Conservation (phyloP, 306 rosid genomes). For the Rosa rugosa region DNA sequence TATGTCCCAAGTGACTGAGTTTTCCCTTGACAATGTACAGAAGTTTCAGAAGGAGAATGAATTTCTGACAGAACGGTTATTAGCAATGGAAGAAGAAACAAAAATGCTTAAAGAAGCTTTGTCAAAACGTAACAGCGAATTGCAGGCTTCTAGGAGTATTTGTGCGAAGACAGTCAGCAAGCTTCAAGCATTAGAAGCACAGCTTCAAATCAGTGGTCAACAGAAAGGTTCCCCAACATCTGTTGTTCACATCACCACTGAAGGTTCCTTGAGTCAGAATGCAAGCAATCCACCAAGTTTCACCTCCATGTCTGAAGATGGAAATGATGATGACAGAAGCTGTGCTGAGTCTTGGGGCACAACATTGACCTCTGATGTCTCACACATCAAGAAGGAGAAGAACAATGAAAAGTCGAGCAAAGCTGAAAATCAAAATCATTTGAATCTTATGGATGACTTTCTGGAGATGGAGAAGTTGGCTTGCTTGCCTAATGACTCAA, state of each 20-base stretch:
- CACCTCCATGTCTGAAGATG: constrained; percentile 92
- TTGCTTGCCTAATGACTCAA: constrained; percentile 64
- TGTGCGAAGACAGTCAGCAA: constrained; percentile 81
- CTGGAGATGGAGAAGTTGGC: constrained; percentile 98
- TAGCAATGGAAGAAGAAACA: constrained; percentile 89
- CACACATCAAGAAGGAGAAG: constrained; percentile 61
- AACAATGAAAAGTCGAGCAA: constrained; percentile 52
- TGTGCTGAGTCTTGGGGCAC: constrained; percentile 79
- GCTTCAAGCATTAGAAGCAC: constrained; percentile 78
- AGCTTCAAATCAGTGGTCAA: constrained; percentile 55
- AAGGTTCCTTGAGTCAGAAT: constrained; percentile 63
- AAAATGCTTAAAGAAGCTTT: constrained; percentile 97
- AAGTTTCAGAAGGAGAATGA: constrained; percentile 93
- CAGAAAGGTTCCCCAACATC: constrained; percentile 77
- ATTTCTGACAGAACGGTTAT: constrained; percentile 84
- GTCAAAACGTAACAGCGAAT: constrained; percentile 94
- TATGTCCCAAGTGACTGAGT: constrained; percentile 56
- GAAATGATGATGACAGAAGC: constrained; percentile 75
- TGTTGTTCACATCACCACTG: constrained; percentile 51
- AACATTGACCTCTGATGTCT: constrained; percentile 50
- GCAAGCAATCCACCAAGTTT: constrained; percentile 85
- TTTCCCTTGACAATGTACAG: constrained; percentile 65
- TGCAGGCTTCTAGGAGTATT: constrained; percentile 88
- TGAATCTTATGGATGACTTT: constrained; percentile 98
- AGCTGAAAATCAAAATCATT: constrained; percentile 61